Percentiles rank a stretch among this genome's conserved stretches.
Conservation (phyloP, 2,329 filamentous ascomycete species). For the Beauveria sp. region DNA sequence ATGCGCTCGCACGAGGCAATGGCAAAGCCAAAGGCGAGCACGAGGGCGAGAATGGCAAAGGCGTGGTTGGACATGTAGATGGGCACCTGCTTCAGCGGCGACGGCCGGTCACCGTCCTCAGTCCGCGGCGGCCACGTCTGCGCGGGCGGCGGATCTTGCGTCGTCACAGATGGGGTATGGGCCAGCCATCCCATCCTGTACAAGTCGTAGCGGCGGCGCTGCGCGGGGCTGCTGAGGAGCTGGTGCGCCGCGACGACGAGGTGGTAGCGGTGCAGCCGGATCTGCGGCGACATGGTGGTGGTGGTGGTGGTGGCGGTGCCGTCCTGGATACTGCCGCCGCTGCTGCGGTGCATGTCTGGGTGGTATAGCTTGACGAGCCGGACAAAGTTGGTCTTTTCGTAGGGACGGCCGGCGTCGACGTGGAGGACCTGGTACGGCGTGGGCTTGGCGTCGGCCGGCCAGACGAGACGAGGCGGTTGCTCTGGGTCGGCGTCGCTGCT, state of each 20-base stretch:
- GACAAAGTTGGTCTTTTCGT: conserved; percentile 15
- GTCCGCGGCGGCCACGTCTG: too few relatives aligned
- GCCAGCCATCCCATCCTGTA: conserved; percentile 10
- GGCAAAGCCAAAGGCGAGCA: conserved; percentile 10
- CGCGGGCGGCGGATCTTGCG: too few relatives aligned
- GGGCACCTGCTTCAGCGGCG: conserved; percentile 12
- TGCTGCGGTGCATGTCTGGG: conserved; percentile 12
- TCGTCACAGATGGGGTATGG: neutral
- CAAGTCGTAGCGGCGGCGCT: conserved; percentile 12
- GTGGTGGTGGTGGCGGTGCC: neutral
- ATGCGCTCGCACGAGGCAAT: conserved; percentile 6
- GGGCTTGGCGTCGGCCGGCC: conserved; percentile 11
- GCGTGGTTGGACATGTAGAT: conserved; percentile 13
- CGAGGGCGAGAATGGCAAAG: conserved; percentile 11
- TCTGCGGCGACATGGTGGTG: neutral
- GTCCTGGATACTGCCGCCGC: too few relatives aligned
- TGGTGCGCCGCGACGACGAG: conserved; percentile 14
- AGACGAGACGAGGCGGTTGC: neutral
- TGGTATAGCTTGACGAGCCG: conserved; percentile 17
- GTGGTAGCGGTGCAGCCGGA: conserved; percentile 13
- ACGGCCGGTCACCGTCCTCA: conserved; percentile 4
- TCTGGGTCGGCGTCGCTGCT: neutral
- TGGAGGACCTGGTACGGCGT: conserved; percentile 16
- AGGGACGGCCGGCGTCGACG: neutral
- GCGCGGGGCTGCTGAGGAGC: conserved; percentile 12